Evolutionary conservation across 176 grass and related monocot species (phyloP), one percentile per base, ranked within the genome.

Genomic region (Melocanna baccifera): DNA sequence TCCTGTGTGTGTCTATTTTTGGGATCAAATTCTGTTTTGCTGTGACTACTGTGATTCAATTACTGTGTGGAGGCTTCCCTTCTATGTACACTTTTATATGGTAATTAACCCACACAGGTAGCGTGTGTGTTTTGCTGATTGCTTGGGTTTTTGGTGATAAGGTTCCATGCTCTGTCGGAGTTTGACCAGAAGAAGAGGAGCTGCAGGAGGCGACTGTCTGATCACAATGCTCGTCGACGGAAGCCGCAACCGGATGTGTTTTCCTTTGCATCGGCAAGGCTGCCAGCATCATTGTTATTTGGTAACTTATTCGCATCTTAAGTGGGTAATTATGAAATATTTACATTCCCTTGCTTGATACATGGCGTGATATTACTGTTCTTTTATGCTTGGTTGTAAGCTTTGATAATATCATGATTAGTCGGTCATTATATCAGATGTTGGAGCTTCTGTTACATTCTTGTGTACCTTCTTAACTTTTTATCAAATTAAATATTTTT

Each of bases 181-280:
- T 96, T 96, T 80, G 94, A 96, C 73, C 91, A 91, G 85, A 90
- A 88, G 53, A 96, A 96, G 79, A 81, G 94, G 80, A 96, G 94
- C 62, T 96, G 94, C 81, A 85, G 94, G 62, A 93, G 88, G 66
- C 91, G 94, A 64, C 82, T 96, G 43, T 90, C 91, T 81, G 94
- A 90, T 58, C 94, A 96, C 76, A 96, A 96, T 77, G 88, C 89
- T 65, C 94, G 94, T 13, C 91, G 94, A 12, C 72, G 94, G 20
- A 96, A 96, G 77, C 88, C 83, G 5, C 93, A 90, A 65, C 80
- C 81, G 36, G 88, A 90, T n/a, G 67, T 78, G 0, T 81, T 91
- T 40, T 69, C 94, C 45, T 89, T 81, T 87, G 80, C 70, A 42
- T 63, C 87, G 13, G 77, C 81, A 75, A 86, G 91, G 81, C 48